Evolutionary conservation across 805 yeast genomes (phyloP), one percentile per base, ranked within the genome.

Genomic region (Blastobotrys chiropterorum): DNA sequence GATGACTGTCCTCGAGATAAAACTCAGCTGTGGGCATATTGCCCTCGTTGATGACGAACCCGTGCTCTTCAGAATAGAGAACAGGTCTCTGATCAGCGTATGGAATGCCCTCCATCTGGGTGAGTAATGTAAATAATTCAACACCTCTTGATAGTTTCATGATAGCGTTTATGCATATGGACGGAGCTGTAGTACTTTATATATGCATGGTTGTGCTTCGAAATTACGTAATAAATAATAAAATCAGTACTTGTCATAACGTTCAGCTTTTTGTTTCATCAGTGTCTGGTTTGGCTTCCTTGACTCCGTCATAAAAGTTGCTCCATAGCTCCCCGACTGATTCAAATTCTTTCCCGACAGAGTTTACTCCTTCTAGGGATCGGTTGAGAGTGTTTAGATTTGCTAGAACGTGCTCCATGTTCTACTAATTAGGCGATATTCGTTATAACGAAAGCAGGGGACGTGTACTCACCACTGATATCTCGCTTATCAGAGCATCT

Each of bases 271-370:
- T 43, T 7, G 7, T 4, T 16, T 43, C 46, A 3, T 31, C 47
- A 11, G 38, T 21, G 19, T 46, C 43, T 40, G 43, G 19, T n/a
- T 40, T 19, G 20, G 19, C 43, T 5, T 16, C 41, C 26, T 47
- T 17, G 39, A 55, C 21, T 13, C 51, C 56, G 15, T 80, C 79
- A 59, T 85, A 84, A 60, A 85, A 85, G 38, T 75, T 76, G 34
- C 76, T 70, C 95, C 95, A 86, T 38, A 85, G 70, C n/a, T 74
- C 68, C 2, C 90, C 78, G 14, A 85, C 86, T 48, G 79, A 77
- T 52, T 85, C 86, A 59, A 85, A 86, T 54, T 84, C 90, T 61
- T 81, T 81, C 1, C 94, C 90, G 2, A 86, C 87, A 19, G 85
- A 83, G 14, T 84, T 75, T 2, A 82, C 78, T 43, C 79, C 81